Base-by-base conservation (phyloP, 805 yeast genomes). In the Candida ulmi region DNA sequence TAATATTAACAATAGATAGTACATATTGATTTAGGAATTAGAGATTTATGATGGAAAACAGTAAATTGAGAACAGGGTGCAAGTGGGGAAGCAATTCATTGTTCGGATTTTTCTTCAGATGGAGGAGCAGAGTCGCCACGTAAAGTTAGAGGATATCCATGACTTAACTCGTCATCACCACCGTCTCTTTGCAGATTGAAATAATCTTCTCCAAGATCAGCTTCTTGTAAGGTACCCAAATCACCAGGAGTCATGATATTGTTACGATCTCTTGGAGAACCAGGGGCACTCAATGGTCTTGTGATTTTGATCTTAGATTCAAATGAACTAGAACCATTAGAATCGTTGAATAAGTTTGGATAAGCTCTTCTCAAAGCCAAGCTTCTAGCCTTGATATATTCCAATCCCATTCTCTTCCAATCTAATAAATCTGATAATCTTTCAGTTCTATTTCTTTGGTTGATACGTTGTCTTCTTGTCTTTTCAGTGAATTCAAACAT, bases 361-460 rank as follows among this genome's bases (percentile, higher is more conserved):
- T 93, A 91, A 3, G 97, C 98, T 56, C 98, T 74, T 61, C 90
- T 83, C 60, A 91, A 72, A 0, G 96, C 88, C 52, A 91, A 74
- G 56, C 86, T 88, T 55, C 98, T 79, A 13, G 98, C 98, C 68
- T 91, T 91, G 54, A 87, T 80, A 62, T 91, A 91, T 63, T 93
- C 99, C 38, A 91, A 69, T 0, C 99, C 99, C 98, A 91, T 90
- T 55, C 98, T 77, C 65, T 85, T 87, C 99, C 99, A 91, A 67
- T 91, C 99, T 44, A 91, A 75, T 54, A 91, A 66, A 61, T 93
- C 98, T 37, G 93, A 80, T 46, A 91, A 72, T 52, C 99, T 74
- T 68, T 91, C 99, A 23, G 96, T 93, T 63, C 99, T 78, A 65
- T 91, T 91, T 68, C 99, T 81, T 70, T 91, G 98, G 65, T 93